Evolutionary conservation across 257 asterid species (phyloP).

Genomic region (Asclepias syriaca): DNA sequence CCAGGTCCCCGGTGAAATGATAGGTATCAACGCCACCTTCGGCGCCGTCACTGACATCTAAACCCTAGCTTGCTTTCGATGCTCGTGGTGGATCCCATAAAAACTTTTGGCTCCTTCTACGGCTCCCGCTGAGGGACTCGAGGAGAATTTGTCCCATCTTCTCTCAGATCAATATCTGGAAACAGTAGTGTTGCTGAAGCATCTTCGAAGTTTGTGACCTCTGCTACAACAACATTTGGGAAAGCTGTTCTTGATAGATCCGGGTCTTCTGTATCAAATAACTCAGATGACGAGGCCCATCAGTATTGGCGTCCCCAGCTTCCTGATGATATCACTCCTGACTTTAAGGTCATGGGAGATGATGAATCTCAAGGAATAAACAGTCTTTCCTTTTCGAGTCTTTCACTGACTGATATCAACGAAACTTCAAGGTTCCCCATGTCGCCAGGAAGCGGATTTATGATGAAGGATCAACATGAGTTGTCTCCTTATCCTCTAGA

Average conservation of each 20-base stretch:
- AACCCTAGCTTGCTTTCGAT: no score
- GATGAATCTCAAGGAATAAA: constrained; percentile 60
- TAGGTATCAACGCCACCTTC: no score
- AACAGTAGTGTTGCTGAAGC: constrained; percentile 30
- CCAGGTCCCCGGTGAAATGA: no score
- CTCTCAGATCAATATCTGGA: constrained; percentile 56
- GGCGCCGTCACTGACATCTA: no score
- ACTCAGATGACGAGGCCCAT: constrained; percentile 86
- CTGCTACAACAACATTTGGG: constrained; percentile 41
- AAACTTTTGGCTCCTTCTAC: no score
- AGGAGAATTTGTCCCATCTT: constrained; percentile 74
- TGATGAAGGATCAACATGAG: constrained; percentile 46
- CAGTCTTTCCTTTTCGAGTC: constrained; percentile 50
- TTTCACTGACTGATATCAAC: constrained; percentile 46
- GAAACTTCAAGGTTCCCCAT: constrained; percentile 45
- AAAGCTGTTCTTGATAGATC: constrained; percentile 61
- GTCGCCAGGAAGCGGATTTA: constrained; percentile 38
- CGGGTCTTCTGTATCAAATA: constrained; percentile 62
- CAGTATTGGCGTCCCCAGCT: constrained; percentile 81
- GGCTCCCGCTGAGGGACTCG: no score
- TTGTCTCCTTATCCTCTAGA: constrained; percentile 49
- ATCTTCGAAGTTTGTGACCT: constrained; percentile 33
- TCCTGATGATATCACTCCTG: constrained; percentile 90
- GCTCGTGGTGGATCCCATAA: no score
- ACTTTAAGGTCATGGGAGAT: constrained; percentile 59